Percentiles rank a stretch among this genome's conserved stretches.
Conservation (phyloP, 1,139 yeast genomes). For the Debaryomyces nepalensis region DNA sequence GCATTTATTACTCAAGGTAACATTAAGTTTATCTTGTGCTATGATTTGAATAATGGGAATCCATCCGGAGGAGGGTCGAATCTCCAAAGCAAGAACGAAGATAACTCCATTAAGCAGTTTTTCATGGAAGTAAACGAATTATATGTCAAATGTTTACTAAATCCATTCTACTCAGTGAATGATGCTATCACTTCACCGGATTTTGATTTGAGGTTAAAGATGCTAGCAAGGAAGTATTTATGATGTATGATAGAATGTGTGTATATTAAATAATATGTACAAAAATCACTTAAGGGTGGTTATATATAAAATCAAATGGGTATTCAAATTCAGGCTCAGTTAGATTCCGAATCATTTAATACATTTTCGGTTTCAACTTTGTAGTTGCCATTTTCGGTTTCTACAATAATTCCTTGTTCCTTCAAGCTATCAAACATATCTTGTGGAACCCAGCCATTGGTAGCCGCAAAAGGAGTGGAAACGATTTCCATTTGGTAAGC, state of each 20-base stretch:
- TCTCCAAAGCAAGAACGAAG: slow-evolving; percentile 47
- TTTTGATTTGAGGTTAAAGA: slow-evolving; percentile 76
- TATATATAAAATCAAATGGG: not conserved
- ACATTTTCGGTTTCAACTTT: slow-evolving; percentile 45
- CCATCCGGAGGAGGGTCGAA: slow-evolving; percentile 21
- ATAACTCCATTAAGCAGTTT: slow-evolving; percentile 80
- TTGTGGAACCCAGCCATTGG: slow-evolving; percentile 96
- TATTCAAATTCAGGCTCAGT: not conserved
- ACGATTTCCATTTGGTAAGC: slow-evolving; percentile 70
- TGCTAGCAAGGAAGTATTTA: slow-evolving; percentile 76
- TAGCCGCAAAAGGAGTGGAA: slow-evolving; percentile 81
- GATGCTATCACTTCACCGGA: slow-evolving; percentile 74
- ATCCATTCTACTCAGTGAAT: slow-evolving; percentile 83
- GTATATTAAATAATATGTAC: slow-evolving; percentile 13
- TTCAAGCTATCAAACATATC: slow-evolving; percentile 79
- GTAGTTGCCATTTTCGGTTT: slow-evolving; percentile 40
- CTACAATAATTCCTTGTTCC: slow-evolving; percentile 64
- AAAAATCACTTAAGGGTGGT: slow-evolving; percentile 3
- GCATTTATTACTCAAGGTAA: slow-evolving; percentile 91
- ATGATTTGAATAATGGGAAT: slow-evolving; percentile 44
- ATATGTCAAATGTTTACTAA: slow-evolving; percentile 81
- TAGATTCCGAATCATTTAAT: slow-evolving; percentile 25
- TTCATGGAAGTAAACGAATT: slow-evolving; percentile 85
- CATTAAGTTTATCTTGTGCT: slow-evolving; percentile 78
- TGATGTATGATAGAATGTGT: slow-evolving; percentile 23